A percentile compares a stretch with the other conserved stretches of the same genome.
Conservation (phyloP, 371 early-diverging fungal genomes). For the Actinomortierella wolfii region DNA sequence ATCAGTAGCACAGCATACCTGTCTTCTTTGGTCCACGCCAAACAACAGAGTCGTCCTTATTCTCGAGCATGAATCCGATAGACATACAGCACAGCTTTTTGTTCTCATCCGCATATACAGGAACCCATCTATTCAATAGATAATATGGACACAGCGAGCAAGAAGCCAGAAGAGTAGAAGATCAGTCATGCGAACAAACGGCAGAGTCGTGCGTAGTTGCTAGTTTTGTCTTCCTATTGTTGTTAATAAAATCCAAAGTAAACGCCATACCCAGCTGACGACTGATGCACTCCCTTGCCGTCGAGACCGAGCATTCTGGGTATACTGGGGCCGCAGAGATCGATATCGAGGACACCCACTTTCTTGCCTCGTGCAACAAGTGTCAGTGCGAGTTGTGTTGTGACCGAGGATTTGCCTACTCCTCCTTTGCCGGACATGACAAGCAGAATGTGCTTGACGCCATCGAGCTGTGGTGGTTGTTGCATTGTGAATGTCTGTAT, state of each 20-base stretch:
- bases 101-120: constrained; percentile 84
- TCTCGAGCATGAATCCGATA: constrained; percentile 87
- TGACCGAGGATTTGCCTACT: constrained; percentile 87
- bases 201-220: not conserved
- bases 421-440: constrained; percentile 97
- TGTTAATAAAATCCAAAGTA: not conserved
- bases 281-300: constrained; percentile 77
- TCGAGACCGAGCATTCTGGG: constrained; percentile 84
- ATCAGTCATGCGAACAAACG: not conserved
- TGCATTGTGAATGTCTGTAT: constrained; percentile 10
- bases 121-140: constrained; percentile 78
- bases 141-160: constrained; percentile 7
- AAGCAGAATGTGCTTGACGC: constrained; percentile 74
- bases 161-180: not conserved
- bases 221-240: not conserved
- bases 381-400: constrained; percentile 68
- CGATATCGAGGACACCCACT: constrained; percentile 92
- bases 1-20: constrained; percentile 48
- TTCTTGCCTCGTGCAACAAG: constrained; percentile 58
- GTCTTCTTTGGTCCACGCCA: constrained; percentile 97
- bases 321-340: constrained; percentile 94
- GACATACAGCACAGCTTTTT: constrained; percentile 74
- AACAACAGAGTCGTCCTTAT: constrained; percentile 86
- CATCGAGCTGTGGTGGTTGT: constrained; percentile 44
- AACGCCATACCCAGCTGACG: constrained; percentile 60